phyloP scores from a whole-genome alignment of 2,329 filamentous ascomycete genomes.

The Cytospora piceicola region DNA sequence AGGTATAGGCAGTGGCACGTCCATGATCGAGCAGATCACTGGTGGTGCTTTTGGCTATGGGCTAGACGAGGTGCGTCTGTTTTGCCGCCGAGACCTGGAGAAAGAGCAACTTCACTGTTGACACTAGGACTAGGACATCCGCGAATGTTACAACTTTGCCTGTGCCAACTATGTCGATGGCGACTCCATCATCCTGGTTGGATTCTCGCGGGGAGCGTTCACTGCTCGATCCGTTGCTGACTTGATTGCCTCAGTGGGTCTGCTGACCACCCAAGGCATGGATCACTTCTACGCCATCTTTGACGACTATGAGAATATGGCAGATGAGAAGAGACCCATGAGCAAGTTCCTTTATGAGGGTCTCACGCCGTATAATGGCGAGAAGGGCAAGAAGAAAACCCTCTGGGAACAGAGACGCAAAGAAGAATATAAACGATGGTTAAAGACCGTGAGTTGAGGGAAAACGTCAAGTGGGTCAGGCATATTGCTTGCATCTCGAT shows the following conservation, averaged over 20 bases:
- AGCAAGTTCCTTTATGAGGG: conserved; percentile 35
- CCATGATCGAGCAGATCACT: conserved; percentile 36
- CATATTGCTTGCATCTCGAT: neutral
- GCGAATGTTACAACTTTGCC: conserved; percentile 45
- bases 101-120: neutral
- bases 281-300: conserved; percentile 48
- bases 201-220: conserved; percentile 47
- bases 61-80: conserved; percentile 34
- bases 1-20: conserved; percentile 39
- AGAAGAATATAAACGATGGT: conserved; percentile 41
- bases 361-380: conserved; percentile 35
- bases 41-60: conserved; percentile 42
- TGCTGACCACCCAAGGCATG: conserved; percentile 48
- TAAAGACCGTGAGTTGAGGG: conserved; percentile 39
- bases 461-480: too few species aligned
- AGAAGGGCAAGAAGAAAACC: conserved; percentile 38
- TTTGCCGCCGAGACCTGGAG: too few species aligned
- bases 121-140: conserved; percentile 36
- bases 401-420: conserved; percentile 42
- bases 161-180: conserved; percentile 44
- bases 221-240: conserved; percentile 46
- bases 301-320: conserved; percentile 44
- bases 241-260: conserved; percentile 44
- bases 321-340: conserved; percentile 30
- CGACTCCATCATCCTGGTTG: conserved; percentile 43